A percentile compares a stretch with the other conserved stretches of the same genome.
Evolutionary conservation across 768 basidiomycete genomes (phyloP).

Genomic region (Cyathus striatus): DNA sequence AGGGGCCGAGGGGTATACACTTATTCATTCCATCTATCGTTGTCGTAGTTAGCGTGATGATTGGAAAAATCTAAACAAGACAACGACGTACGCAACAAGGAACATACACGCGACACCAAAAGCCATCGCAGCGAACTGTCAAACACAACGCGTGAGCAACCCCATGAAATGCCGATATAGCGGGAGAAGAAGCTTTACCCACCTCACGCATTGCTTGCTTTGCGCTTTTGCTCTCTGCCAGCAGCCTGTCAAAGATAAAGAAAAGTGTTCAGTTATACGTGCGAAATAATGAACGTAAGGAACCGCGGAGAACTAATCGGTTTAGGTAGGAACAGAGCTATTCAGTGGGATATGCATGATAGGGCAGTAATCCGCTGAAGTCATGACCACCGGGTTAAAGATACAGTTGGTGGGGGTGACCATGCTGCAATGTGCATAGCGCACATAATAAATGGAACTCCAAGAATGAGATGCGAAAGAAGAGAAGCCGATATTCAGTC

Average conservation of each 20-base stretch:
- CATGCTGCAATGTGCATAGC: not conserved
- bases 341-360: not conserved
- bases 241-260: constrained; percentile 43
- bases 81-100: constrained; percentile 72
- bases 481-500: too few species aligned
- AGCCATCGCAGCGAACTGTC: constrained; percentile 86
- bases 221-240: constrained; percentile 84
- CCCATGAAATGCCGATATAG: constrained; percentile 4
- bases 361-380: too few species aligned
- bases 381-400: too few species aligned
- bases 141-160: constrained; percentile 6
- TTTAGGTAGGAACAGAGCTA: too few species aligned
- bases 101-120: constrained; percentile 92
- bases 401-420: too few species aligned
- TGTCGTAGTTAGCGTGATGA: not conserved
- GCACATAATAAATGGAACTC: not conserved
- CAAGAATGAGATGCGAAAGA: too few species aligned
- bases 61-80: not conserved
- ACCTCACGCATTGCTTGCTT: constrained; percentile 91
- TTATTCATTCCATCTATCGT: constrained; percentile 10
- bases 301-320: too few species aligned
- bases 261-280: constrained; percentile 7
- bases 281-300: too few species aligned
- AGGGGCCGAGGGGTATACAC: not conserved
- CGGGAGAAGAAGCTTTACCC: constrained; percentile 19